Evolutionary conservation across 352 stramenopile species (phyloP).

Genomic region (Pythium vanterpoolii): DNA sequence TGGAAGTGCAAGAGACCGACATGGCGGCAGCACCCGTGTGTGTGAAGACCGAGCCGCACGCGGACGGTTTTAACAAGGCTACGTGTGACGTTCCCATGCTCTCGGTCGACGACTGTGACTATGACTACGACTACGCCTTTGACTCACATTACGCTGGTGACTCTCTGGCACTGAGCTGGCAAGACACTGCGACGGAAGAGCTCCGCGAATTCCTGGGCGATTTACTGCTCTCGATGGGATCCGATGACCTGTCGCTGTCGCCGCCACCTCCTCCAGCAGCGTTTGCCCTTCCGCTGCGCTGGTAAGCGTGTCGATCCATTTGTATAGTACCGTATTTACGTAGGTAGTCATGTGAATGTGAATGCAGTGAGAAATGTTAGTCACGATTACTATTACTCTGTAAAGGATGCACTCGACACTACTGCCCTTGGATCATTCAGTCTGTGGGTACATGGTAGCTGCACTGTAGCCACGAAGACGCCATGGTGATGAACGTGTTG

Average conservation of each 20-base stretch:
- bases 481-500: too few species aligned
- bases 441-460: too few species aligned
- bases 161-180: background rate
- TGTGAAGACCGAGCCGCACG: background rate
- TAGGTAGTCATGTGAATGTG: too few species aligned
- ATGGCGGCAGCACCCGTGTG: background rate
- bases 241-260: background rate
- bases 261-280: background rate
- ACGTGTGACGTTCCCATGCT: background rate
- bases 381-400: too few species aligned
- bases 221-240: background rate
- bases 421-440: too few species aligned
- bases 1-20: background rate
- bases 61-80: too few species aligned
- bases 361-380: too few species aligned
- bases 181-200: constrained; percentile 4
- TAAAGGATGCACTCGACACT: too few species aligned
- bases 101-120: constrained; percentile 7
- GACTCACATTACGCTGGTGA: background rate
- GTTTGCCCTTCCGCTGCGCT: background rate
- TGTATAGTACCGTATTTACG: too few species aligned
- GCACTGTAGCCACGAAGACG: too few species aligned
- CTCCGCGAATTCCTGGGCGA: constrained; percentile 7
- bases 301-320: too few species aligned
- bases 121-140: background rate